phyloP scores from a whole-genome alignment of 1,139 yeast species.

The Candida sp. region DNA sequence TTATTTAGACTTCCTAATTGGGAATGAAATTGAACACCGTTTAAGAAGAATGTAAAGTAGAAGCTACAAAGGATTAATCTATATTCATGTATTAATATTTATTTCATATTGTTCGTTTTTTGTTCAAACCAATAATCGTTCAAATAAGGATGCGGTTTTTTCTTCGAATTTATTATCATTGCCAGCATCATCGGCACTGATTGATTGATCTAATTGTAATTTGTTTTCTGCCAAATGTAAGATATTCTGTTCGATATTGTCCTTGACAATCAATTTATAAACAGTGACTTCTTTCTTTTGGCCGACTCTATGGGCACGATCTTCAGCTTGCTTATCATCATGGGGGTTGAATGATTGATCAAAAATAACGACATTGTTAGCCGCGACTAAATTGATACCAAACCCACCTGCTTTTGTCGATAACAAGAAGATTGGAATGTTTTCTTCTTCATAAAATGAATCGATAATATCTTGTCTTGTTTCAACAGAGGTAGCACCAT shows the following conservation, averaged over 20 bases:
- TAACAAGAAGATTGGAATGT: conserved; percentile 80
- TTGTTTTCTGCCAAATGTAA: conserved; percentile 85
- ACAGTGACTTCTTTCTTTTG: conserved; percentile 88
- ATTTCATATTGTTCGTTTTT: too few relatives aligned
- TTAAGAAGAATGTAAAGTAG: not conserved
- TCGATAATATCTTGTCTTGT: conserved; percentile 91
- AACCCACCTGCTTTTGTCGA: conserved; percentile 99
- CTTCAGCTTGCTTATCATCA: conserved; percentile 98
- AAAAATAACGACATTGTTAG: conserved; percentile 85
- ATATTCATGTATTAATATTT: too few relatives aligned
- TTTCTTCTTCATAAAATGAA: conserved; percentile 76
- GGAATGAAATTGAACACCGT: not conserved
- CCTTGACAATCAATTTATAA: conserved; percentile 66
- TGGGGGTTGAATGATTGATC: conserved; percentile 98
- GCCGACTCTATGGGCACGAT: conserved; percentile 97
- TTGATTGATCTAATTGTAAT: conserved; percentile 76
- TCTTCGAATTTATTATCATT: conserved; percentile 47
- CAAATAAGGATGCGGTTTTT: conserved; percentile 51
- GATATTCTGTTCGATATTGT: conserved; percentile 88
- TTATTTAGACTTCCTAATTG: not conserved
- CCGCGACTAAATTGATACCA: conserved; percentile 95
- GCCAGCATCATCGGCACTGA: conserved; percentile 45
- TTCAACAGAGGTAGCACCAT: conserved; percentile 93
- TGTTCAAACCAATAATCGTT: conserved; percentile 38
- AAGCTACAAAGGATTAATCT: too few relatives aligned